Percentiles rank a stretch among this genome's conserved stretches.
phyloP scores from a whole-genome alignment of 179 eudicot genomes.

The Amaranthus tricolor region DNA sequence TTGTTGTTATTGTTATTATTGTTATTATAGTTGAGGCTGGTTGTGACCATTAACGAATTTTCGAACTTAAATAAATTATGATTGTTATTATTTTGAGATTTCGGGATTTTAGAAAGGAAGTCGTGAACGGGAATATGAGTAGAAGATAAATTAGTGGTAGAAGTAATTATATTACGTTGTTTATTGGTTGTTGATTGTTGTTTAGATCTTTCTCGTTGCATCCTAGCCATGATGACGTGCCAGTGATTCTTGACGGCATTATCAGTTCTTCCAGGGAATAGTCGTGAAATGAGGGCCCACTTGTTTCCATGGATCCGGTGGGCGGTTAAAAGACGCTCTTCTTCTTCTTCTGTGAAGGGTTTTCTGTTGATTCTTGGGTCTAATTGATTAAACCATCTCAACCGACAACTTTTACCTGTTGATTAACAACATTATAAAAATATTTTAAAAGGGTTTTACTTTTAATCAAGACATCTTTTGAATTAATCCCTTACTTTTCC shows the following conservation, averaged over 20 bases:
- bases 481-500: too few species aligned
- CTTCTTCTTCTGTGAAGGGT: slow-evolving; percentile 75
- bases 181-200: slow-evolving; percentile 15
- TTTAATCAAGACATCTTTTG: slow-evolving; percentile 15
- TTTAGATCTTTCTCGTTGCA: slow-evolving; percentile 30
- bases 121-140: slow-evolving; percentile 18
- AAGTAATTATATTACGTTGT: neutral
- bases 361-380: slow-evolving; percentile 75
- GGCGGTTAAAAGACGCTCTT: slow-evolving; percentile 61
- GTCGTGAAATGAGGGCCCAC: slow-evolving; percentile 70
- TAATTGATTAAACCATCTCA: slow-evolving; percentile 81
- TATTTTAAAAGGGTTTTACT: neutral
- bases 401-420: slow-evolving; percentile 80
- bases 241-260: slow-evolving; percentile 83
- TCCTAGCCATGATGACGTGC: slow-evolving; percentile 83
- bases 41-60: neutral
- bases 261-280: slow-evolving; percentile 77
- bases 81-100: slow-evolving; percentile 1
- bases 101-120: slow-evolving; percentile 8
- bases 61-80: slow-evolving; percentile 14
- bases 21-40: neutral
- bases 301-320: slow-evolving; percentile 75
- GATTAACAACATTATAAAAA: slow-evolving; percentile 9
- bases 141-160: slow-evolving; percentile 19
- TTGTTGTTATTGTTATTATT: slow-evolving; percentile 7